A percentile compares a stretch with the other conserved stretches of the same genome.
Conservation (phyloP, 1,284 basidiomycete genomes). For the Tranzscheliella williamsii region DNA sequence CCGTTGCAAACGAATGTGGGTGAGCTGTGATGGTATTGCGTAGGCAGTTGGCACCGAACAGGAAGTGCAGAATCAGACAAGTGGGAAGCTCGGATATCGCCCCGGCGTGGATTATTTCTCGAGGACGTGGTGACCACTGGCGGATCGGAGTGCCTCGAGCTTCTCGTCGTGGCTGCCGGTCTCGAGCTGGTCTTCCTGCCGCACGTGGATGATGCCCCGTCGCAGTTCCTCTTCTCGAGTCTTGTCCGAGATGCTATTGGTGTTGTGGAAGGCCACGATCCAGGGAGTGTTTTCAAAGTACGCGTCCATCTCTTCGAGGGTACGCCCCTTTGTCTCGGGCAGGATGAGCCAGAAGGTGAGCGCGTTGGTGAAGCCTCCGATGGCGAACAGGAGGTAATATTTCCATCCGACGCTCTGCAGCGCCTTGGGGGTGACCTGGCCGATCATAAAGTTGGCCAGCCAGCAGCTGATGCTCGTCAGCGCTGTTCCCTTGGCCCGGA, state of each 20-base stretch:
- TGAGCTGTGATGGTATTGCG: too few relatives aligned
- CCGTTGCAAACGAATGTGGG: too few relatives aligned
- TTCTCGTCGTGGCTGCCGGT: neutral
- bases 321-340: conserved; percentile 63
- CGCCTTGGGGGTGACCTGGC: conserved; percentile 62
- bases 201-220: conserved; percentile 9
- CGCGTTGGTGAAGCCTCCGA: conserved; percentile 70
- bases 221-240: conserved; percentile 66
- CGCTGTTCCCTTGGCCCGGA: conserved; percentile 69
- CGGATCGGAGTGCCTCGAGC: neutral
- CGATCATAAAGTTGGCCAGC: conserved; percentile 64
- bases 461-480: conserved; percentile 67
- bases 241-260: conserved; percentile 53
- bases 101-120: conserved; percentile 10
- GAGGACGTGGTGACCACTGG: conserved; percentile 9
- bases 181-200: conserved; percentile 1
- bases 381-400: conserved; percentile 68
- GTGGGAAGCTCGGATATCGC: too few relatives aligned
- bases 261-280: conserved; percentile 62
- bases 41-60: too few relatives aligned
- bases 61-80: too few relatives aligned
- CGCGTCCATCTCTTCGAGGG: conserved; percentile 67
- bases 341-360: conserved; percentile 67
- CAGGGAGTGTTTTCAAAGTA: conserved; percentile 66
- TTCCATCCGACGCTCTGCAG: conserved; percentile 61